Percentiles rank a stretch among this genome's conserved stretches.
phyloP scores from a whole-genome alignment of 164 flowering plant genomes.

The Cinnamomum chago region DNA sequence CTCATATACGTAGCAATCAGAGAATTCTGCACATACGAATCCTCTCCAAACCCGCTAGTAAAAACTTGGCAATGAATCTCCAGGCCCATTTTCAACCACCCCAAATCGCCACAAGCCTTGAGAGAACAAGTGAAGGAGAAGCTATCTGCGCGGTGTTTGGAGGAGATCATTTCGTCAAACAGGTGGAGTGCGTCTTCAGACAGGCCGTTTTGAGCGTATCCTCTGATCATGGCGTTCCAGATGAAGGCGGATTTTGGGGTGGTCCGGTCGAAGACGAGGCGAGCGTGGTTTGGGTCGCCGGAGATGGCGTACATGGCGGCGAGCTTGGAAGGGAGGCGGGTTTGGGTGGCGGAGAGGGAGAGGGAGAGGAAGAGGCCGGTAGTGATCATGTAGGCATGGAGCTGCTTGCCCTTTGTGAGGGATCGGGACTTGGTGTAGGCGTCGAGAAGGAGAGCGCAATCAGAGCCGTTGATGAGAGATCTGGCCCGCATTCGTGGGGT shows the following conservation, averaged over 20 bases:
- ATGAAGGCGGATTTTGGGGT: constrained; percentile 13
- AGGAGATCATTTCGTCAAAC: constrained; percentile 44
- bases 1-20: constrained; percentile 64
- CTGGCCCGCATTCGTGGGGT: too few relatives aligned
- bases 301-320: constrained; percentile 7
- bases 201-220: constrained; percentile 27
- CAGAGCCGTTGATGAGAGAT: neutral
- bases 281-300: constrained; percentile 6
- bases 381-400: constrained; percentile 3
- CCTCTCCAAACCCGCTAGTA: constrained; percentile 31
- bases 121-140: constrained; percentile 52
- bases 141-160: constrained; percentile 35
- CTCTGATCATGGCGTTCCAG: constrained; percentile 48
- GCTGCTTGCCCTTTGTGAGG: constrained; percentile 5
- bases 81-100: constrained; percentile 33
- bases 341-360: neutral
- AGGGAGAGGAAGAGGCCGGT: neutral
- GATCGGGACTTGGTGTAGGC: constrained; percentile 4
- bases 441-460: constrained; percentile 2
- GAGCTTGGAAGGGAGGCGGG: constrained; percentile 3
- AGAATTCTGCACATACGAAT: constrained; percentile 47
- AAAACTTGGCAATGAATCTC: constrained; percentile 36
- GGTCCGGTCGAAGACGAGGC: constrained; percentile 2
- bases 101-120: constrained; percentile 48
- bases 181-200: constrained; percentile 30